Conservation (phyloP, 805 yeast species). For the Lachancea thermotolerans region DNA sequence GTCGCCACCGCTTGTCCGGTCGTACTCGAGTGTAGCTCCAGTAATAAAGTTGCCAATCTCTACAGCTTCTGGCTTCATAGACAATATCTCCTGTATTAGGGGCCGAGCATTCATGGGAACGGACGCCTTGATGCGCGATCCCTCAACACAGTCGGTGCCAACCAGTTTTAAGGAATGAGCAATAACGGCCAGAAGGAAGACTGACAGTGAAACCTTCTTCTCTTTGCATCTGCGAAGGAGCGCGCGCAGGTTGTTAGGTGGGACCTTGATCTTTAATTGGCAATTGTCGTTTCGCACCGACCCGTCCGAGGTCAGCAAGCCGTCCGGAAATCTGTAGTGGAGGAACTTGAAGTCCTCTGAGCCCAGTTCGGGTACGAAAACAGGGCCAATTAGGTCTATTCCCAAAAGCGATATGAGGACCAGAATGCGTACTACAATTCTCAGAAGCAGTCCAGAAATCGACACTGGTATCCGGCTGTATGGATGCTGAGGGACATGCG, state of each 20-base stretch:
- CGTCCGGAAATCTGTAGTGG: slow-evolving; percentile 14
- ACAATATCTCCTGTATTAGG: slow-evolving; percentile 9
- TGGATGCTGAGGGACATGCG: slow-evolving; percentile 2
- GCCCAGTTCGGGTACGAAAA: slow-evolving; percentile 1
- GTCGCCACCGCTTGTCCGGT: slow-evolving; percentile 1
- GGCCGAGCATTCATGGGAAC: slow-evolving; percentile 25
- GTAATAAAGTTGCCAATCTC: slow-evolving; percentile 25
- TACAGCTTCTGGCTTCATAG: slow-evolving; percentile 5
- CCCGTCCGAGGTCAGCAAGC: slow-evolving; percentile 10
- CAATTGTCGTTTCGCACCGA: slow-evolving; percentile 18
- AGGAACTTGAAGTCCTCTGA: slow-evolving; percentile 16
- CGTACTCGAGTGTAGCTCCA: slow-evolving; percentile 9
- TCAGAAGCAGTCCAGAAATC: slow-evolving; percentile 13
- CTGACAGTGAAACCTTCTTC: slow-evolving; percentile 19
- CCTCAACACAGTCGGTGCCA: slow-evolving; percentile 3
- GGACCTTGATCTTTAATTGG: slow-evolving; percentile 14
- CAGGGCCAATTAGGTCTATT: neutral
- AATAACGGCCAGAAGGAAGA: slow-evolving; percentile 17
- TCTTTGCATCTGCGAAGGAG: slow-evolving; percentile 17
- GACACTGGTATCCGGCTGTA: slow-evolving; percentile 10
- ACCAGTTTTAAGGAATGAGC: slow-evolving; percentile 5
- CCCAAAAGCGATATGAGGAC: slow-evolving; percentile 9
- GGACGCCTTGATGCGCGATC: slow-evolving; percentile 9
- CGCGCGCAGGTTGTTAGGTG: slow-evolving; percentile 8
- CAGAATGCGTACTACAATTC: slow-evolving; percentile 1